phyloP scores from a whole-genome alignment of 1,284 basidiomycete genomes.

The Ustilago cynodontis region DNA sequence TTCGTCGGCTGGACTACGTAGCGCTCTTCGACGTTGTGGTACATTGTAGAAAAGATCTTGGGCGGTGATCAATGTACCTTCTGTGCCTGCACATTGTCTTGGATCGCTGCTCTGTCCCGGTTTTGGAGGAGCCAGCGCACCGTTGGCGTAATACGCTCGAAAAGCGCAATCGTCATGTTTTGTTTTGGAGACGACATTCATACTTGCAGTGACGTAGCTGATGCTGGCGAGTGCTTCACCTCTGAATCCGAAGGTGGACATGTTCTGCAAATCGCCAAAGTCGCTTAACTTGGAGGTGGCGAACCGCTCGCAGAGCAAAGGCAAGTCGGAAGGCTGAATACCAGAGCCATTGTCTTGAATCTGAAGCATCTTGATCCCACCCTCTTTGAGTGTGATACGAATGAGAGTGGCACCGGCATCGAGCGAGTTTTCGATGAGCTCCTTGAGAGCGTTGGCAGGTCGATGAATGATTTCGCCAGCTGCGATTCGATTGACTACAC shows the following conservation, averaged over 20 bases:
- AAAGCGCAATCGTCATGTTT: conserved; percentile 59
- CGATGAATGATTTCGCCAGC: conserved; percentile 89
- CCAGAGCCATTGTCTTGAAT: conserved; percentile 97
- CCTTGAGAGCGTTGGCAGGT: conserved; percentile 95
- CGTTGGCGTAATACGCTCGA: conserved; percentile 62
- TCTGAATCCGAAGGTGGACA: conserved; percentile 95
- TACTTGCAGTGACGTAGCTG: conserved; percentile 85
- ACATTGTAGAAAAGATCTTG: conserved; percentile 97
- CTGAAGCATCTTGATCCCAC: conserved; percentile 93
- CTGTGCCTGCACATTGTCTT: conserved; percentile 90
- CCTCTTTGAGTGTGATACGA: conserved; percentile 90
- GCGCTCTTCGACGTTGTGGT: conserved; percentile 85
- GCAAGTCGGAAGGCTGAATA: conserved; percentile 81
- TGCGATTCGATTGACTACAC: conserved; percentile 76
- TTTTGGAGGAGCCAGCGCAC: conserved; percentile 51
- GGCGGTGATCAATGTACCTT: conserved; percentile 92
- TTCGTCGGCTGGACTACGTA: conserved; percentile 89
- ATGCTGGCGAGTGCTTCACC: conserved; percentile 98
- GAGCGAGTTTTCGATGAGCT: conserved; percentile 92
- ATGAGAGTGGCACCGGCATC: conserved; percentile 92
- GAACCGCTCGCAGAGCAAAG: conserved; percentile 92
- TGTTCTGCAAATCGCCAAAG: conserved; percentile 86
- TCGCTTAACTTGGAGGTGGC: conserved; percentile 92
- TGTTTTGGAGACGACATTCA: conserved; percentile 86
- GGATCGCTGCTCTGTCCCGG: conserved; percentile 72